These are phyloP conservation scores for Prunus fruticosa DNA, from an alignment of 306 rosid genomes.

Conservation along the genomic window DNA sequence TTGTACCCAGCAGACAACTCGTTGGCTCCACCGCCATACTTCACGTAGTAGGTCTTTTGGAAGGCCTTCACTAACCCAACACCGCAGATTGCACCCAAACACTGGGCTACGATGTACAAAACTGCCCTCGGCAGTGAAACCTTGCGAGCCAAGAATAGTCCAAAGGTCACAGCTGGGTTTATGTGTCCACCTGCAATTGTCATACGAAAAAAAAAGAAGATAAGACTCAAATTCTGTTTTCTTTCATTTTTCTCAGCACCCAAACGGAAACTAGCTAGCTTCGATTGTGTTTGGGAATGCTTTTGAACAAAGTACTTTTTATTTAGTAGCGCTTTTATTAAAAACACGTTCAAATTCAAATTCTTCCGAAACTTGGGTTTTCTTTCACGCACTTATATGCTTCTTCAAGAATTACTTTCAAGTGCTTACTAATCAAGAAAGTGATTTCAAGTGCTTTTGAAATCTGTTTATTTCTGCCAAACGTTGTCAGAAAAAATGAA, in stretches of 20 bases:
- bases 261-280: background rate
- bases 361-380: background rate
- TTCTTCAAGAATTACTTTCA: background rate
- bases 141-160: conserved; percentile 71
- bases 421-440: background rate
- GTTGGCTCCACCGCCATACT: conserved; percentile 69
- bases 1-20: conserved; percentile 39
- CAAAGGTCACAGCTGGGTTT: conserved; percentile 89
- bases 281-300: background rate
- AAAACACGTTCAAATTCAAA: background rate
- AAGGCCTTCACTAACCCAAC: conserved; percentile 77
- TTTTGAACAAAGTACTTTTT: background rate
- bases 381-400: background rate
- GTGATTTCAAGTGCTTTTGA: no score
- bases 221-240: background rate
- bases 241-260: background rate
- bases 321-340: background rate
- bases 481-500: background rate
- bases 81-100: conserved; percentile 73
- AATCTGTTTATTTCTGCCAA: background rate
- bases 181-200: conserved; percentile 73
- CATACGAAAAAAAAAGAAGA: background rate
- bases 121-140: conserved; percentile 71
- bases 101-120: conserved; percentile 72
- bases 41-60: conserved; percentile 50